Conservation (phyloP, 495 filamentous ascomycete species). For the Aspergillus carlsbadensis region DNA sequence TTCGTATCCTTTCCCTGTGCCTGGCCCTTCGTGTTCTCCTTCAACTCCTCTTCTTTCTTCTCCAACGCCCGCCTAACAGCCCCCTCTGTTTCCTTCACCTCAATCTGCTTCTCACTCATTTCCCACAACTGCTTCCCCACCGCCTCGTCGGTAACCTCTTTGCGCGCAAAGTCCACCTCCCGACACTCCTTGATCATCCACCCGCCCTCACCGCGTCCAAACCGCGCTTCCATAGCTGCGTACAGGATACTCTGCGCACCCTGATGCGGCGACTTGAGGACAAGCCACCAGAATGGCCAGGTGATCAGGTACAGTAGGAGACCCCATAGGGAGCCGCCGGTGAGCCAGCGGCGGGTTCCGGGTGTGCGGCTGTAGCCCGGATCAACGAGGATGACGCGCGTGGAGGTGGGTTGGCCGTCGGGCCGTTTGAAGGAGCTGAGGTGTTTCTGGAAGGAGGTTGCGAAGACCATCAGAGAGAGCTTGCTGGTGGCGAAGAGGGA, state of each 20-base stretch:
- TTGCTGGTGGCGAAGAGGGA: slow-evolving; percentile 82
- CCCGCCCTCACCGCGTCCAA: slow-evolving; percentile 65
- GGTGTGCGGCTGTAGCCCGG: slow-evolving; percentile 83
- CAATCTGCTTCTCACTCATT: slow-evolving; percentile 80
- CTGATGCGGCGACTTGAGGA: slow-evolving; percentile 78
- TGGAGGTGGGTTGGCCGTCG: slow-evolving; percentile 76
- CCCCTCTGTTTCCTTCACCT: slow-evolving; percentile 76
- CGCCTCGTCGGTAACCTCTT: slow-evolving; percentile 76
- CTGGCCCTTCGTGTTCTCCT: slow-evolving; percentile 44
- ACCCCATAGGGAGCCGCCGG: slow-evolving; percentile 79
- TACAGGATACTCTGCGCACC: slow-evolving; percentile 85
- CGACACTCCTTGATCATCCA: slow-evolving; percentile 84
- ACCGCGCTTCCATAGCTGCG: slow-evolving; percentile 76
- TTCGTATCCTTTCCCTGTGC: slow-evolving; percentile 35
- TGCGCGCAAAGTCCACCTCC: slow-evolving; percentile 64
- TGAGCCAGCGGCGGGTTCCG: slow-evolving; percentile 82
- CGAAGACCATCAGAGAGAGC: slow-evolving; percentile 84
- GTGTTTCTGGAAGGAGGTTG: slow-evolving; percentile 84
- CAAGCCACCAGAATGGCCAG: slow-evolving; percentile 80
- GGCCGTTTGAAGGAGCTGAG: slow-evolving; percentile 77
- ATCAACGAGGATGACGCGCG: slow-evolving; percentile 79
- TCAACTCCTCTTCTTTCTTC: slow-evolving; percentile 66
- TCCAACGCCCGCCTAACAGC: slow-evolving; percentile 62
- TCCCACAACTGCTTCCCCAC: slow-evolving; percentile 84
- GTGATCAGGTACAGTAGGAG: slow-evolving; percentile 72